Evolutionary conservation across 2,329 filamentous ascomycete genomes (phyloP), one percentile per base, ranked within the genome.

Genomic region (Cladosporium sp.): DNA sequence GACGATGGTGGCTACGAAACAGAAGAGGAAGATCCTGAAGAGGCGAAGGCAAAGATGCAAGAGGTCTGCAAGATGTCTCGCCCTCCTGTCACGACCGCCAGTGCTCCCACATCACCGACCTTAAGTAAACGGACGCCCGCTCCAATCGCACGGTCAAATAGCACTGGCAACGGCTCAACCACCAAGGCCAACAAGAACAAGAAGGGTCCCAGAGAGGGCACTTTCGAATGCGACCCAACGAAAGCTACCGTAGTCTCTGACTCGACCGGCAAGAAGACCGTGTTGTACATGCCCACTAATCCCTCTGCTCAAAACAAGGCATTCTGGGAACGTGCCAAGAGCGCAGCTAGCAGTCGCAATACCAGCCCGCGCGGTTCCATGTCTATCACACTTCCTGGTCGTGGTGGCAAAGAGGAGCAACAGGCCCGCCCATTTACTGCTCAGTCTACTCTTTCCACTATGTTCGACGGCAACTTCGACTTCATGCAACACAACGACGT

Each of bases 401-500:
- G 49, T n/a, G 19, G 27, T 19, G 40, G 40, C 20, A 43, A 50
- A 33, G 36, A 46, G 5, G 41, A 45, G 13, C 60, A 59, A 18
- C 50, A 51, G 16, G 32, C 39, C 3, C 57, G 61, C 13, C 62
- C 63, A 1, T 59, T 65, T 42, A 66, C 63, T n/a, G 60, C 62
- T n/a, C 58, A 61, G 33, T 62, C 59, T 7, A 66, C 63, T 11
- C 56, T 66, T 1, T 58, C 59, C 15, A 61, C 59, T 2, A 63
- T 64, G 60, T 66, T 66, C 43, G 56, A 65, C 32, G 63, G 63
- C 40, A 65, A 65, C 41, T 43, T 51, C 19, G 49, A 51, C 52
- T 64, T 30, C 13, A 52, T 52, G 50, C 33, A 30, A 27, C 38
- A 49, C 11, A 83, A 86, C 54, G 76, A 78, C 47, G 76, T 78